Evolutionary conservation across 495 filamentous ascomycete genomes (phyloP).

Genomic region (Penicillium soppii): DNA sequence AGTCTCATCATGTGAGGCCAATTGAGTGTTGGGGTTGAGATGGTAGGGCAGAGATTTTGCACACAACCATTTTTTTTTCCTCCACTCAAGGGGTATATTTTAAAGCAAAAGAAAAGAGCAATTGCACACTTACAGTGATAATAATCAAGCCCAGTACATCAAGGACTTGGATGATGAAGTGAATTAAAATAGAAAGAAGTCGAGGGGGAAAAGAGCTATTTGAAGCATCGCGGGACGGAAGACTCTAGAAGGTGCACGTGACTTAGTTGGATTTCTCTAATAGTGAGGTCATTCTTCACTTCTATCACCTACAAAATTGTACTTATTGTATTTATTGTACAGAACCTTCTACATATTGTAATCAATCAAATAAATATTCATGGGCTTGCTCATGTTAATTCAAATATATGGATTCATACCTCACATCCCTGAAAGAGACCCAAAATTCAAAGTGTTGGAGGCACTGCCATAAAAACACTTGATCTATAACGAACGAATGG

Average conservation of each 20-base stretch:
- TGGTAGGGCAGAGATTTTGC: neutral
- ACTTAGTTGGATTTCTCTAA: conserved; percentile 1
- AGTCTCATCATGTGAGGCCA: conserved; percentile 44
- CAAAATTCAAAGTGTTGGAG: conserved; percentile 3
- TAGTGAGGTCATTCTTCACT: neutral
- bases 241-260: conserved; percentile 49
- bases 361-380: no score
- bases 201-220: conserved; percentile 19
- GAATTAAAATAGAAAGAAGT: conserved; percentile 5
- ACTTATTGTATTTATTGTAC: no score
- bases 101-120: conserved; percentile 1
- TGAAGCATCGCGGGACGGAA: conserved; percentile 35
- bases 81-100: neutral
- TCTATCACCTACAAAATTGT: no score
- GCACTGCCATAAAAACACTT: conserved; percentile 10
- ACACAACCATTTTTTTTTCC: neutral
- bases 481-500: conserved; percentile 28
- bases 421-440: neutral
- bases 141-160: conserved; percentile 3
- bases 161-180: conserved; percentile 10
- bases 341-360: no score
- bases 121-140: conserved; percentile 21
- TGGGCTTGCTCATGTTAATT: no score
- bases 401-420: neutral
- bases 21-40: conserved; percentile 6